These are phyloP conservation scores for Ophiorrhiza pumila DNA, from an alignment of 257 asterid genomes.

Conservation along the genomic window DNA sequence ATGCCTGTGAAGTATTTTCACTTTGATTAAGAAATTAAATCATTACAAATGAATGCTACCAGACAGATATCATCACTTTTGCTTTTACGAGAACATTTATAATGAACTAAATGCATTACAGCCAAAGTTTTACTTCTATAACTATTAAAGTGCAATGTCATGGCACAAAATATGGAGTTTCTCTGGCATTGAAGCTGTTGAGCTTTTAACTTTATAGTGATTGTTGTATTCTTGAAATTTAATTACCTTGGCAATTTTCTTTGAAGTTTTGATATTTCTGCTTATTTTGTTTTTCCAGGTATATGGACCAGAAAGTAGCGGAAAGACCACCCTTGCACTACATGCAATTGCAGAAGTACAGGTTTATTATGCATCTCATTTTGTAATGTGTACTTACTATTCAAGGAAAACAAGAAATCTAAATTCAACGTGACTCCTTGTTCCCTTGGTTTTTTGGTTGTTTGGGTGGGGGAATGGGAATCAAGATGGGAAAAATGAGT, in stretches of 20 bases:
- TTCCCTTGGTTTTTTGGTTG: not conserved
- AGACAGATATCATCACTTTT: not conserved
- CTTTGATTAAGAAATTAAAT: not conserved
- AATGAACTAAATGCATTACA: not conserved
- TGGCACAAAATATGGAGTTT: not conserved
- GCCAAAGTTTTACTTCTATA: not conserved
- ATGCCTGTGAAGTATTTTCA: not conserved
- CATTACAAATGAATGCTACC: not conserved
- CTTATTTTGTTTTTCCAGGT: slow-evolving; percentile 41
- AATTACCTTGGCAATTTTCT: not conserved
- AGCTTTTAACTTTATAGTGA: not conserved
- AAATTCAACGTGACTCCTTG: not conserved
- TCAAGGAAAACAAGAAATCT: not conserved
- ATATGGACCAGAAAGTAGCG: slow-evolving; percentile 99
- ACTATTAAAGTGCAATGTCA: not conserved
- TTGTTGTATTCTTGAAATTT: not conserved
- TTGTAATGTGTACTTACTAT: not conserved
- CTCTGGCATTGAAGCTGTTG: not conserved
- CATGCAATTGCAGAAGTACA: slow-evolving; percentile 99
- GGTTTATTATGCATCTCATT: slow-evolving; percentile 67
- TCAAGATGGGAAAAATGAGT: not conserved
- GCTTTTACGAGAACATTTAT: not conserved
- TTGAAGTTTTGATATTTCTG: not conserved
- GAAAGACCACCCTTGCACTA: slow-evolving; percentile 95
- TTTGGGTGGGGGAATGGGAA: not conserved